Evolutionary conservation across 2,329 filamentous ascomycete genomes (phyloP), one percentile per base, ranked within the genome.

Genomic region (Penicillium glabrum): DNA sequence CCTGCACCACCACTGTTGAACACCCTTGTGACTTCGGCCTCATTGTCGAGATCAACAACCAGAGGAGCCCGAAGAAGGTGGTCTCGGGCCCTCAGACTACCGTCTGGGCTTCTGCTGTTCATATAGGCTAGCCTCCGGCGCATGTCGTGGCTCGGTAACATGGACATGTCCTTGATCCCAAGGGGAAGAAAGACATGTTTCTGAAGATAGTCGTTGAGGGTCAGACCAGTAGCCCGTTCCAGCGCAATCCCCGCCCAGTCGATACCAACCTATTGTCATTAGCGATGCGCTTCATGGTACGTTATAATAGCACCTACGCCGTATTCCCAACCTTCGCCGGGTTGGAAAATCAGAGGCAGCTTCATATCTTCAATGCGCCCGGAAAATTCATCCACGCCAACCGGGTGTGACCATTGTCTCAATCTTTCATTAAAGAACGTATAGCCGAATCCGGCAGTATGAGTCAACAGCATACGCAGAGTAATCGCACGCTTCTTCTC

Each of bases 1-100:
- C 87, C 87, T 3, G 79, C 86, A 5, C 87, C 87, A 5, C 84
- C 87, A 44, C 80, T 82, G 67, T 88, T 80, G 68, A 87, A 82
- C 11, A 82, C 69, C 3, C 48, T 75, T 72, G 84, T 77, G 7
- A 79, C 72, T 11, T 77, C 67, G 1, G 27, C 10, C 73, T 76
- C 5, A 76, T 70, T 5, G 27, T 29, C 27, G 2, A 19, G 31
- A 11, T 61, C 53, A 5, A 72, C 76, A n/a, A 77, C 66, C 0
- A 86, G 67, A 0, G 83, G 75, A 3, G 72, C 70, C 2, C 79
- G 79, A 49, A 79, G 77, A 1, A 81, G 64, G 61, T 88, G 86
- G 50, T 87, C 81, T 43, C 78, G 65, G 0, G 67, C 55, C 3
- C 61, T 62, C 7, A 82, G 46, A 1, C 63, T 72, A 3, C 80